A percentile compares a stretch with the other conserved stretches of the same genome.
Conservation (phyloP, 768 basidiomycete species). For the Paxillus ammoniavirescens region DNA sequence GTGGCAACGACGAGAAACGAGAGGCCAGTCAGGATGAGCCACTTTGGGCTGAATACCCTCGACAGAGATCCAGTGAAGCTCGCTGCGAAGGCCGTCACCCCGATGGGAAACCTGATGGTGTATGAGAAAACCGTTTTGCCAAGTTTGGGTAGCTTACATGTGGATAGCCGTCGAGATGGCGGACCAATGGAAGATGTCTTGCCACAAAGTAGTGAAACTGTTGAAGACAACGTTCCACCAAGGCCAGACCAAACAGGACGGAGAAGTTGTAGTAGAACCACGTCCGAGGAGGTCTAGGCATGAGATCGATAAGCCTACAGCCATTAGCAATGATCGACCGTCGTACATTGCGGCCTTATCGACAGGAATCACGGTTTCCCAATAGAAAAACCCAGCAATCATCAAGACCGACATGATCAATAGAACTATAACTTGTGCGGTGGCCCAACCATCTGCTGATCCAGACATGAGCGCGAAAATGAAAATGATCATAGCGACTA, state of each 20-base stretch:
- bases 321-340: neutral
- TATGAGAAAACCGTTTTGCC: too few species aligned
- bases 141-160: too few species aligned
- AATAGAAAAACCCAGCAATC: slow-evolving; percentile 46
- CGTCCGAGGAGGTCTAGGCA: slow-evolving; percentile 29
- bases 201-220: slow-evolving; percentile 39
- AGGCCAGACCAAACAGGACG: slow-evolving; percentile 36
- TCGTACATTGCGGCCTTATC: slow-evolving; percentile 44
- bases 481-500: slow-evolving; percentile 33
- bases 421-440: slow-evolving; percentile 43
- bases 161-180: too few species aligned
- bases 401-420: slow-evolving; percentile 45
- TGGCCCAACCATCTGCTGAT: slow-evolving; percentile 45
- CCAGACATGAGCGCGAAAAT: slow-evolving; percentile 40
- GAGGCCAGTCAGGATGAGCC: slow-evolving; percentile 44
- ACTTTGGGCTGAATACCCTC: slow-evolving; percentile 39
- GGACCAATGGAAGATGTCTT: slow-evolving; percentile 29
- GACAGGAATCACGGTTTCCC: slow-evolving; percentile 43
- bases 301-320: neutral
- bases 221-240: slow-evolving; percentile 40
- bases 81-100: slow-evolving; percentile 35
- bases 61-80: slow-evolving; percentile 40
- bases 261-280: slow-evolving; percentile 34
- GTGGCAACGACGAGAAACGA: slow-evolving; percentile 37
- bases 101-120: slow-evolving; percentile 38